Evolutionary conservation across 1,284 basidiomycete species (phyloP), one percentile per base, ranked within the genome.

Genomic region (Pyrrhoderma noxium): DNA sequence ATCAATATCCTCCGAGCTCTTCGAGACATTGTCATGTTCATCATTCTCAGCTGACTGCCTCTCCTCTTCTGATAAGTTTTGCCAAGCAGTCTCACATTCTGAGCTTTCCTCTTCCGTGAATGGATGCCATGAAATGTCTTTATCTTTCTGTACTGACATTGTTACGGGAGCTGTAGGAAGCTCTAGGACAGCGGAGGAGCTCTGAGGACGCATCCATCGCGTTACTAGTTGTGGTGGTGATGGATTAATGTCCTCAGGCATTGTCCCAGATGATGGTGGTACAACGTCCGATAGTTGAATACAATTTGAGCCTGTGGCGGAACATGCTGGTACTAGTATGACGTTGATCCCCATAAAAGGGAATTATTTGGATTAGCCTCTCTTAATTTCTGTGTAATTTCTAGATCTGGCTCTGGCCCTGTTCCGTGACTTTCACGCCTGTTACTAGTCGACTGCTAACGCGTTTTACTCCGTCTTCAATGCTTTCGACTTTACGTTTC

Each of bases 1-100:
- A n/a, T 57, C 54, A 31, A 42, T 42, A 38, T 57, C 59, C 18
- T 56, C 42, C 34, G 44, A 44, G 14, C 47, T 47, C 25, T 42
- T 49, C 3, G 42, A 49, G 9, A 47, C 52, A 3, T 45, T 43
- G 13, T 49, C 45, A 27, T 47, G 45, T 8, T 48, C 40, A 8
- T 53, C 60, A 21, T 58, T 55, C 13, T 55, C 49, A 13, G 50
- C 51, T 8, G 53, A 37, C 60, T 58, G 60, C 27, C 60, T 59
- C 36, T 58, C 60, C 44, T 65, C 63, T 13, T 54, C 51, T 8
- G 62, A 61, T 8, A 65, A 56, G 9, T 55, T 54, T 44, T 59
- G 56, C 62, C 62, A 65, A 21, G 56, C 56, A 18, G n/a, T 18
- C 39, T 56, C 54, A 38, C 54, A 56, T 27, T 45, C 46, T 16